Conservation (phyloP, 495 filamentous ascomycete genomes). For the Podospora pseudocomata region DNA sequence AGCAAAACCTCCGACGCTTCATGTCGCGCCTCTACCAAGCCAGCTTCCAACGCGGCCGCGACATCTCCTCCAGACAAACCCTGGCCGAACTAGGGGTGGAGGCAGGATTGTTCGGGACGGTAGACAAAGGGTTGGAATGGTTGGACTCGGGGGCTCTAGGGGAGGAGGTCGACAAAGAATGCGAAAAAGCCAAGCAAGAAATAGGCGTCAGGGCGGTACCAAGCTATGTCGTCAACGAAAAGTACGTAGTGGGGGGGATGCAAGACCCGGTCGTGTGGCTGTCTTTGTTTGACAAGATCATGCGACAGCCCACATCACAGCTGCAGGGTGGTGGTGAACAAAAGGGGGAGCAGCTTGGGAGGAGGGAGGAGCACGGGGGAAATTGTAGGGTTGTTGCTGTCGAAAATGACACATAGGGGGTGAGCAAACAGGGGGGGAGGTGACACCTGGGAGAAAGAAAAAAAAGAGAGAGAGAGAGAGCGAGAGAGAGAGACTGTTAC, state of each 20-base stretch:
- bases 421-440: background rate
- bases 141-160: conserved; percentile 47
- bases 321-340: background rate
- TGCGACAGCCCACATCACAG: background rate
- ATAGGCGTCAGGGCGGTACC: conserved; percentile 68
- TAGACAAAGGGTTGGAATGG: conserved; percentile 48
- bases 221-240: conserved; percentile 65
- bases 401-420: background rate
- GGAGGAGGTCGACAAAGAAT: conserved; percentile 22
- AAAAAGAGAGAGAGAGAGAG: no score
- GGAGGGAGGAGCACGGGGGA: background rate
- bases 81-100: conserved; percentile 54
- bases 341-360: background rate
- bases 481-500: no score
- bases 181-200: background rate
- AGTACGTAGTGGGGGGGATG: conserved; percentile 65
- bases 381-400: background rate
- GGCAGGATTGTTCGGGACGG: conserved; percentile 40
- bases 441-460: no score
- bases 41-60: conserved; percentile 70
- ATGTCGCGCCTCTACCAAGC: conserved; percentile 58
- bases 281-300: conserved; percentile 42
- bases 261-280: conserved; percentile 51
- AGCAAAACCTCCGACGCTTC: conserved; percentile 44
- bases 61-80: conserved; percentile 63